These are phyloP conservation scores for Tilletia horrida DNA, from an alignment of 1,284 basidiomycete genomes.

Conservation along the genomic window DNA sequence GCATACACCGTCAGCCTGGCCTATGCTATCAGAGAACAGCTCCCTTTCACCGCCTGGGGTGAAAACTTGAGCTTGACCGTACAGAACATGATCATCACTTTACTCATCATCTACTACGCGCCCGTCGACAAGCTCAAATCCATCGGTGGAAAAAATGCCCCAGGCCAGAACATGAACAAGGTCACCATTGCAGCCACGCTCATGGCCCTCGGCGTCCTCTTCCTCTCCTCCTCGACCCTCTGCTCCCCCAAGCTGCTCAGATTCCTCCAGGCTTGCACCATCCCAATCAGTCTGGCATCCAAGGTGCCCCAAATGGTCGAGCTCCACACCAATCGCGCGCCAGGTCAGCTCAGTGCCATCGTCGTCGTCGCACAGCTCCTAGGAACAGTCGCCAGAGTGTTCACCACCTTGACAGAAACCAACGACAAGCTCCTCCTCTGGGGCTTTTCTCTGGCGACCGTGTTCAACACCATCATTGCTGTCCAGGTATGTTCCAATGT, in stretches of 20 bases:
- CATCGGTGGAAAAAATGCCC: constrained; percentile 28
- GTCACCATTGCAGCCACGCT: constrained; percentile 65
- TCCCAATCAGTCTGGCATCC: constrained; percentile 50
- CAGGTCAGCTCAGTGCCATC: constrained; percentile 51
- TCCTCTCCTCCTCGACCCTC: constrained; percentile 38
- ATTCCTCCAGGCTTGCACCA: constrained; percentile 46
- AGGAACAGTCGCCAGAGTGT: constrained; percentile 51
- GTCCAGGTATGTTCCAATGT: constrained; percentile 7
- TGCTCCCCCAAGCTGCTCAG: constrained; percentile 36
- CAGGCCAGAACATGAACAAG: constrained; percentile 22
- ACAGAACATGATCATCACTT: constrained; percentile 52
- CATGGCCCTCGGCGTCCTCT: constrained; percentile 77
- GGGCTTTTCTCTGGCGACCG: constrained; percentile 50
- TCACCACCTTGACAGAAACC: constrained; percentile 54
- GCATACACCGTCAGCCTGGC: constrained; percentile 77
- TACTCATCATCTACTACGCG: constrained; percentile 46
- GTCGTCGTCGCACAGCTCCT: constrained; percentile 53
- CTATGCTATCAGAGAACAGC: constrained; percentile 75
- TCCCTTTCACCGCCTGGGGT: constrained; percentile 92
- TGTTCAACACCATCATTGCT: constrained; percentile 44
- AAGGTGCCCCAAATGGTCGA: constrained; percentile 54
- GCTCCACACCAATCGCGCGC: constrained; percentile 45
- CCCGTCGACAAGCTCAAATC: constrained; percentile 31
- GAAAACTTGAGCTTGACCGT: constrained; percentile 53
- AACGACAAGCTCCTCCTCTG: constrained; percentile 49